Percentiles rank a stretch among this genome's conserved stretches.
Conservation (phyloP, 1,139 yeast genomes). For the Hyphopichia wangnamkhiaoensis region DNA sequence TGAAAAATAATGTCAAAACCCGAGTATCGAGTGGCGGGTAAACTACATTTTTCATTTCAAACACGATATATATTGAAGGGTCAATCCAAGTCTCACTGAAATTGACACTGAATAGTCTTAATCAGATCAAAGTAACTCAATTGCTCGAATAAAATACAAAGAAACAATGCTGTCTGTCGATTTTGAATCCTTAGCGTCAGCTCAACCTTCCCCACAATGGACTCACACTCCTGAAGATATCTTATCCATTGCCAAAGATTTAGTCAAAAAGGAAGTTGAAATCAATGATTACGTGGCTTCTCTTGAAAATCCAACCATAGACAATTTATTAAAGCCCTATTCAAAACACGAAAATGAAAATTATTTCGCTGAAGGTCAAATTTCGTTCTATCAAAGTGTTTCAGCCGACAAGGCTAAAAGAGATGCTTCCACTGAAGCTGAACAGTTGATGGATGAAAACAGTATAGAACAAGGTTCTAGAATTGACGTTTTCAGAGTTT, state of each 20-base stretch:
- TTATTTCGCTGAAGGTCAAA: slow-evolving; percentile 44
- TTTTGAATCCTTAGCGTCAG: slow-evolving; percentile 14
- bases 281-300: slow-evolving; percentile 59
- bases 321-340: slow-evolving; percentile 53
- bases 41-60: no score
- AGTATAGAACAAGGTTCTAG: slow-evolving; percentile 66
- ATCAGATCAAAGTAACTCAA: no score
- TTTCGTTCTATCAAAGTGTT: slow-evolving; percentile 70
- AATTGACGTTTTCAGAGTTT: slow-evolving; percentile 63
- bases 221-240: slow-evolving; percentile 56
- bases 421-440: slow-evolving; percentile 69
- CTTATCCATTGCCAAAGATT: slow-evolving; percentile 37
- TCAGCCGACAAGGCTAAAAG: slow-evolving; percentile 62
- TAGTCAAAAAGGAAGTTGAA: slow-evolving; percentile 44
- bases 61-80: no score
- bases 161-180: slow-evolving; percentile 15
- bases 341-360: slow-evolving; percentile 51
- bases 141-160: neutral
- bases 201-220: slow-evolving; percentile 52
- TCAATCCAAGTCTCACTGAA: no score
- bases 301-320: slow-evolving; percentile 52
- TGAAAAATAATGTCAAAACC: no score
- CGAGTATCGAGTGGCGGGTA: no score
- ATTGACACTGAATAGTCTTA: no score
- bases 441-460: slow-evolving; percentile 54